Evolutionary conservation across 495 filamentous ascomycete species (phyloP), one percentile per base, ranked within the genome.

Genomic region (Talaromyces liani): DNA sequence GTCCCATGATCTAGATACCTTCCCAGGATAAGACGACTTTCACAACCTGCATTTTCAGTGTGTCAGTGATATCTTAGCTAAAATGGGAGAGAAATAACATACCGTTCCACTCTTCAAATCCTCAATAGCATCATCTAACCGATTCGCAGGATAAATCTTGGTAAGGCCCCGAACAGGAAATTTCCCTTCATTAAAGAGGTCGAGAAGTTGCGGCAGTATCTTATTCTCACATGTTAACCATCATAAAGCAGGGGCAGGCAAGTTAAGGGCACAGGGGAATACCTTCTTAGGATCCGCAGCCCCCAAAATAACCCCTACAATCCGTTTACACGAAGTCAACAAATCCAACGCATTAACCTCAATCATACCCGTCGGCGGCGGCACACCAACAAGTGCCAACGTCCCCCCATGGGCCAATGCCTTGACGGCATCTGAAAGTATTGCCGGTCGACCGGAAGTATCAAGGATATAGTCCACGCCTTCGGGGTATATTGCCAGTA

Each of bases 91-190:
- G 10, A 27, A 27, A 75, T 10, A 62, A 65, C 66, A 60, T 66
- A 73, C 69, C 55, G 61, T 74, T 14, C 77, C 76, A 29, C 61
- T 63, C 12, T 75, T 67, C 61, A 79, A 65, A 53, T 75, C 77
- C 10, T 75, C 69, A 1, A 81, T 71, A 24, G 74, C 79, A 53
- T 75, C 70, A 4, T 77, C 69, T 8, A 81, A 53, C 1, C 75
- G 69, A 39, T 73, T 72, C 5, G 79, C 67, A 0, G 77, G 73
- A 64, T 77, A 79, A 0, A 76, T 66, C 27, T 77, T 75, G 61
- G 76, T 73, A 8, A 83, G 75, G 62, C 72, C 66, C 22, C 75
- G 71, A 27, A 80, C 65, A 0, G 78, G 77, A 45, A 81, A 81
- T 49, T 69, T 69, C 7, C 78, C 79, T 56, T 76, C 69, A 25